These are phyloP conservation scores for Mycena rosella DNA, from an alignment of 768 basidiomycete species.

Conservation along the genomic window DNA sequence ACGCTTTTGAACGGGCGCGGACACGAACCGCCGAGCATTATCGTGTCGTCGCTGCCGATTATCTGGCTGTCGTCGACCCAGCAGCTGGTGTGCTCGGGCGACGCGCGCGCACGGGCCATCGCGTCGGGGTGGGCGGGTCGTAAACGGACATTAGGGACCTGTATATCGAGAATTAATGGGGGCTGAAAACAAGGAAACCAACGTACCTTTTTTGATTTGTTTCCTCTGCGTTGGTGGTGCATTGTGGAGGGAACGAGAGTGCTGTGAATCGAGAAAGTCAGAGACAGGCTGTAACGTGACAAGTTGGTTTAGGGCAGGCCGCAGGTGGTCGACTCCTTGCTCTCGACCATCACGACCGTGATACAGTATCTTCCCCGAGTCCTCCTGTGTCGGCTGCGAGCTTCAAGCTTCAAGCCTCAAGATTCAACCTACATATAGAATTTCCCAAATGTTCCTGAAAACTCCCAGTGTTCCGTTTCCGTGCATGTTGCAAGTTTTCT, in stretches of 20 bases:
- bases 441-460: too few species aligned
- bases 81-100: slow-evolving; percentile 49
- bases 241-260: slow-evolving; percentile 42
- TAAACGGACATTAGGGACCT: slow-evolving; percentile 89
- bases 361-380: too few species aligned
- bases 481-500: too few species aligned
- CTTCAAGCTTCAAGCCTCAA: too few species aligned
- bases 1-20: slow-evolving; percentile 78
- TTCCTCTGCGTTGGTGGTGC: slow-evolving; percentile 66
- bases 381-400: too few species aligned
- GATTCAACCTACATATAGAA: too few species aligned
- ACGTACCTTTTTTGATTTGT: slow-evolving; percentile 75
- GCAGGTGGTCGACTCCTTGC: too few species aligned
- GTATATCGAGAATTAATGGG: background rate
- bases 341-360: too few species aligned
- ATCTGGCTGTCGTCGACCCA: slow-evolving; percentile 64
- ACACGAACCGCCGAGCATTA: slow-evolving; percentile 58
- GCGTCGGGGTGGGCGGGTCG: slow-evolving; percentile 68
- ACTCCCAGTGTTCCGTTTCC: too few species aligned
- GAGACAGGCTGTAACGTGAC: too few species aligned
- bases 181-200: background rate
- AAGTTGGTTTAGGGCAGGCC: too few species aligned
- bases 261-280: too few species aligned
- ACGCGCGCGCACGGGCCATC: slow-evolving; percentile 43
- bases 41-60: slow-evolving; percentile 58